Base-by-base conservation (phyloP, 805 yeast genomes). In the Ogataea ramenticola region DNA sequence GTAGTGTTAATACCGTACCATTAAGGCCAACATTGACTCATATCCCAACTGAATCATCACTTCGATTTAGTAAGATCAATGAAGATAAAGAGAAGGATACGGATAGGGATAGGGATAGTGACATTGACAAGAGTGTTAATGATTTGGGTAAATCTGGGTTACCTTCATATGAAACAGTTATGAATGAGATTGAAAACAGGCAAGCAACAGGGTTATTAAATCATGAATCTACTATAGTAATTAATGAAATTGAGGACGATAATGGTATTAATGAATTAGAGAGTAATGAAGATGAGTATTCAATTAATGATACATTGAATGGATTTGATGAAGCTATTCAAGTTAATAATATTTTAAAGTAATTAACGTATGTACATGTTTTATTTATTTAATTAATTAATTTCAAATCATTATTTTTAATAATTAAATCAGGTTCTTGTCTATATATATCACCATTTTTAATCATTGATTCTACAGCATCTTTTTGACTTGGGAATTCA, bases 371-470 rank as follows among this genome's bases (percentile, higher is more conserved):
- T 36, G 26, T 20, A 36, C 27, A 36, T 21, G 17, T 11, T 22
- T 36, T 12, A 16, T 21, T 36, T 19, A 20, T n/a, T 22, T 36
- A 36, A 9, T 14, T n/a, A 22, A 14, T 14, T 22, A 15, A 36
- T 36, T 14, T 36, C 9, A 22, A 36, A 20, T 36, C 21, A 22
- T 6, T n/a, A 11, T 3, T 15, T 9, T 22, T 15, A 15, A 22
- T 15, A 2, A 36, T 15, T 14, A 22, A n/a, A 36, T 37, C 40
- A 16, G 68, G 67, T 40, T 63, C 66, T n/a, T 56, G 43, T 44
- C 70, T 58, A 44, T 61, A 65, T 35, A 65, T 64, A 46, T 65
- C 70, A 43, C 67, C 69, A 46, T 60, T 56, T 16, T 46, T 43
- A 27, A 53, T 51, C 70, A 65, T 65, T 24, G 46, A 52, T 31